A percentile compares a stretch with the other conserved stretches of the same genome.
phyloP scores from a whole-genome alignment of 78 protist species.

The Dictyostelium firmibasis region DNA sequence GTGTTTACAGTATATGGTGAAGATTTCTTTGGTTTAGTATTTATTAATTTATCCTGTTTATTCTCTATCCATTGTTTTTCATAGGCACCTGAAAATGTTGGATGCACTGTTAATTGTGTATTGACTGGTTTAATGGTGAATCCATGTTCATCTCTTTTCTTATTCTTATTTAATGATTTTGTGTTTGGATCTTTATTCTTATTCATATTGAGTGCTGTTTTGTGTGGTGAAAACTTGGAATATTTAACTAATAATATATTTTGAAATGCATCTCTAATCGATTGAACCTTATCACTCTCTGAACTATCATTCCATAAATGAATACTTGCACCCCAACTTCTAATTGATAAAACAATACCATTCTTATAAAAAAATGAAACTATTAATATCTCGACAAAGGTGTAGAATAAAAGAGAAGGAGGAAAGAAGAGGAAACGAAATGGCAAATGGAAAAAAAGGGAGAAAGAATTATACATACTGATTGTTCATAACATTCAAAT shows the following conservation, averaged over 20 bases:
- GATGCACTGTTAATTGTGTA: slow-evolving; percentile 1
- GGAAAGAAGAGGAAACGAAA: not conserved
- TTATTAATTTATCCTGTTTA: not conserved
- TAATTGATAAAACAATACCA: slow-evolving; percentile 69
- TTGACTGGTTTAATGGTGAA: slow-evolving; percentile 4
- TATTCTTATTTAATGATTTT: not conserved
- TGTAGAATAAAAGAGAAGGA: not conserved
- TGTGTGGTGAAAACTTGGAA: slow-evolving; percentile 43
- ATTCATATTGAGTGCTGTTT: not conserved
- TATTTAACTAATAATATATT: slow-evolving; percentile 37
- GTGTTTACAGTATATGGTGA: slow-evolving; percentile 8
- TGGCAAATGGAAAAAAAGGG: not conserved
- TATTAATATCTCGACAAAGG: too few species aligned
- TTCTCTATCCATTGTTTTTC: not conserved
- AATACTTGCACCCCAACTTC: slow-evolving; percentile 75
- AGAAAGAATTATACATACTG: slow-evolving; percentile 1
- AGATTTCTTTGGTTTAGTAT: not conserved
- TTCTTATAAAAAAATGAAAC: too few species aligned
- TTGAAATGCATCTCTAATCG: slow-evolving; percentile 35
- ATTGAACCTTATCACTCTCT: slow-evolving; percentile 35
- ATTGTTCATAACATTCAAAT: slow-evolving; percentile 55
- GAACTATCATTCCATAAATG: slow-evolving; percentile 50
- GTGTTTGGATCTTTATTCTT: not conserved
- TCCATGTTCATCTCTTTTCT: slow-evolving; percentile 13
- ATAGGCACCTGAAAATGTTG: not conserved